Percentiles rank a stretch among this genome's conserved stretches.
Conservation (phyloP, 345 rosid species). For the Eucalyptus globulus region DNA sequence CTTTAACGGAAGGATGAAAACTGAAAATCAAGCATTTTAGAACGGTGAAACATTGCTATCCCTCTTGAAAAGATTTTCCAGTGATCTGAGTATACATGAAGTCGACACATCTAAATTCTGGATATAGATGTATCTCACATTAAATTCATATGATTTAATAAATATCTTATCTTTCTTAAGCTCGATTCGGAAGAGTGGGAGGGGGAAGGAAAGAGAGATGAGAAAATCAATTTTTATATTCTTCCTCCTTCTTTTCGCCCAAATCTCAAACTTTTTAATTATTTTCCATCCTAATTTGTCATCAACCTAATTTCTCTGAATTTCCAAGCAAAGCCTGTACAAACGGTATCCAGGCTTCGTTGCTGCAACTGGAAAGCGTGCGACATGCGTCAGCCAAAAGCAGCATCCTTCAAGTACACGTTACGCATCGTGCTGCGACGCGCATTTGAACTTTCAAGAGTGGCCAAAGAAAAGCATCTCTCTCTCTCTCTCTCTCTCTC, state of each 20-base stretch:
- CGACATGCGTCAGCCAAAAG: not conserved
- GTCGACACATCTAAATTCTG: accelerated
- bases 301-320: not conserved
- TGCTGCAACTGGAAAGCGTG: not conserved
- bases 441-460: not conserved
- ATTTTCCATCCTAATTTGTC: not conserved
- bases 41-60: not conserved
- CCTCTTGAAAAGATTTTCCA: not conserved
- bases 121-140: accelerated
- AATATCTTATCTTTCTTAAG: not conserved
- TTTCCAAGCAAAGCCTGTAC: not conserved
- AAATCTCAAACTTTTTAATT: not conserved
- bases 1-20: not conserved
- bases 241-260: not conserved
- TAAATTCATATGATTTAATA: not conserved
- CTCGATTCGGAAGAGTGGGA: not conserved
- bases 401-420: not conserved
- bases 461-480: not conserved
- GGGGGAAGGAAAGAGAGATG: not conserved
- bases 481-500: not conserved
- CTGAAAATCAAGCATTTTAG: not conserved
- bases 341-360: not conserved
- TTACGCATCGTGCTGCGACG: not conserved
- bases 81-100: not conserved
- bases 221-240: not conserved